Conservation (phyloP, 352 stramenopile species). For the Pythium monospermum region DNA sequence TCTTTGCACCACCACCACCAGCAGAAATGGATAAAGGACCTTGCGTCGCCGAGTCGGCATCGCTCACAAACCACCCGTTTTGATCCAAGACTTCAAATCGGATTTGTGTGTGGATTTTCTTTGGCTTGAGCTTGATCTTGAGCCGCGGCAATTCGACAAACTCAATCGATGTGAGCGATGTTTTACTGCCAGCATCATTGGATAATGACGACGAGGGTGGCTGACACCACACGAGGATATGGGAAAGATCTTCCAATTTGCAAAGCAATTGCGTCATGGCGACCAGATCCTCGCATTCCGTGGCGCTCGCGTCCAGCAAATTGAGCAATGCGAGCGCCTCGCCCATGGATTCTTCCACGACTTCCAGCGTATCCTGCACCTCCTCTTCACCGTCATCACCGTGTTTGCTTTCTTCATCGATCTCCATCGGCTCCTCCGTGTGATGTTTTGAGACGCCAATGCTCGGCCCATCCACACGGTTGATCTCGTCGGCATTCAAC, state of each 20-base stretch:
- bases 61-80: constrained; percentile 80
- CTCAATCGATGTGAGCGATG: constrained; percentile 65
- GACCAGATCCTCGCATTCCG: constrained; percentile 31
- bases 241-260: constrained; percentile 94
- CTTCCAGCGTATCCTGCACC: constrained; percentile 37
- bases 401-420: constrained; percentile 51
- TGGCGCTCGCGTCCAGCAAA: constrained; percentile 74
- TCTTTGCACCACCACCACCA: too few species aligned
- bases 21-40: constrained; percentile 13
- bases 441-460: not conserved
- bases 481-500: constrained; percentile 57
- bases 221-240: constrained; percentile 96
- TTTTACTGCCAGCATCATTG: not conserved
- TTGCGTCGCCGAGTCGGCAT: constrained; percentile 24
- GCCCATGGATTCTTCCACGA: constrained; percentile 52
- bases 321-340: constrained; percentile 93
- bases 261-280: constrained; percentile 88
- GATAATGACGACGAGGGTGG: constrained; percentile 27
- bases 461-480: constrained; percentile 37
- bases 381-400: constrained; percentile 16
- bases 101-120: constrained; percentile 40
- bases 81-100: constrained; percentile 74
- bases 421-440: constrained; percentile 24
- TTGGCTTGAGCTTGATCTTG: constrained; percentile 93
- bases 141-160: constrained; percentile 97